Evolutionary conservation across 2,329 filamentous ascomycete species (phyloP).

Genomic region (Colletotrichum caudatum): DNA sequence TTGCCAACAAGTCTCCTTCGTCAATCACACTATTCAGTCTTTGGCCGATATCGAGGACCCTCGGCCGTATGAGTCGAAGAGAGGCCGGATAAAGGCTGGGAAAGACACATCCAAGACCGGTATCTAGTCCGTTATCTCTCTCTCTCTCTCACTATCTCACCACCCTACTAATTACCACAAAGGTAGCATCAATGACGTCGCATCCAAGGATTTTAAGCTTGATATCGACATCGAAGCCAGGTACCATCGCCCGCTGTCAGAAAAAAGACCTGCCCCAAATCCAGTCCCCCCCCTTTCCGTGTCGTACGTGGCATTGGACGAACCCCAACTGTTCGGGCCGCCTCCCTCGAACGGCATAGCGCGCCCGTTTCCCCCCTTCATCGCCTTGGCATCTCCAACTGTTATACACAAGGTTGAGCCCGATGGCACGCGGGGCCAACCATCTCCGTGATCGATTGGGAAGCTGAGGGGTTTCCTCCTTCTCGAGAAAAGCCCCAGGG

Average conservation of each 20-base stretch:
- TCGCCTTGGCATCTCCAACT: slow-evolving; percentile 33
- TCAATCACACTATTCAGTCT: background rate
- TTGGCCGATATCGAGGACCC: background rate
- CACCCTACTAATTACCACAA: background rate
- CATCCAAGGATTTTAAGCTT: background rate
- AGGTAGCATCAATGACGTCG: background rate
- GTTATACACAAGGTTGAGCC: background rate
- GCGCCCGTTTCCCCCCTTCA: background rate
- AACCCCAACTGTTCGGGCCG: slow-evolving; percentile 30
- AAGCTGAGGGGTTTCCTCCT: background rate
- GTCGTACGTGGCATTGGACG: slow-evolving; percentile 11
- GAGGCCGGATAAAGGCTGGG: background rate
- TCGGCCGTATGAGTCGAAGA: no score
- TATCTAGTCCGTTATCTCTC: background rate
- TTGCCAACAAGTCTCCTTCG: background rate
- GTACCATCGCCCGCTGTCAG: slow-evolving; percentile 23
- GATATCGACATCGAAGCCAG: slow-evolving; percentile 9
- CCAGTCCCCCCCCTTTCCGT: background rate
- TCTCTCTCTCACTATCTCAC: background rate
- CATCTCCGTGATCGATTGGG: slow-evolving; percentile 34
- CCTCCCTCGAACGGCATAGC: slow-evolving; percentile 21
- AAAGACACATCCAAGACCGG: background rate
- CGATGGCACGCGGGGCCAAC: slow-evolving; percentile 36
- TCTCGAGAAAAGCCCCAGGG: no score
- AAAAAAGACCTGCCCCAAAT: background rate